Base-by-base conservation (phyloP, 805 yeast species). In the Wickerhamomyces sydowiorum region DNA sequence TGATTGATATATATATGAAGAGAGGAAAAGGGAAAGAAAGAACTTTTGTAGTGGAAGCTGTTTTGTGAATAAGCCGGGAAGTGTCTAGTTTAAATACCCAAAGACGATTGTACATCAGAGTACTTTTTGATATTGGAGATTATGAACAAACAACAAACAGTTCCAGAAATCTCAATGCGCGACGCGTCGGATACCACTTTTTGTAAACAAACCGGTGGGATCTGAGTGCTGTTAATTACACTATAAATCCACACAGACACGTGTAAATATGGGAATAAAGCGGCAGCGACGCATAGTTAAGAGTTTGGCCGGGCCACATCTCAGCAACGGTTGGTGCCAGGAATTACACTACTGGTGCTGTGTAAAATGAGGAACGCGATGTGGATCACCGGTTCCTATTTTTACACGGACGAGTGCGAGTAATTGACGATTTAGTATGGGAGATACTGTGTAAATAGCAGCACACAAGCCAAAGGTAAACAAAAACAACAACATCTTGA, bases 211-310 rank as follows among this genome's bases (percentile, higher is more conserved):
- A n/a, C n/a, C n/a, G n/a, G n/a, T n/a, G n/a, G n/a, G n/a, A n/a
- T 15, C 14, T 24, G n/a, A 17, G 25, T 36, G 38, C 38, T 36
- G 23, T 24, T n/a, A 14, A 23, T 38, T 38, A 38, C 41, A 21
- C 36, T 17, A 22, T 10, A 21, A 7, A 23, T 36, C 17, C 15
- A n/a, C n/a, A n/a, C n/a, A 10, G 10, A 23, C 25, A 23, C 10
- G 43, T 40, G 46, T 43, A 43, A 40, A 33, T 14, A 15, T 10
- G 4, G 30, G 42, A 17, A 15, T 33, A 25, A 19, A 27, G 12
- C 12, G 27, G 10, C 27, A 24, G 27, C 27, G 27, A 8, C 27
- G 27, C 27, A 24, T 24, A 24, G 27, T 24, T 24, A 24, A 24
- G 27, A 24, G 27, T 24, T 24, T 8, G 8, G 8, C 27, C 27